Base-by-base conservation (phyloP, 495 filamentous ascomycete genomes). In the Amphirosellinia nigrospora region DNA sequence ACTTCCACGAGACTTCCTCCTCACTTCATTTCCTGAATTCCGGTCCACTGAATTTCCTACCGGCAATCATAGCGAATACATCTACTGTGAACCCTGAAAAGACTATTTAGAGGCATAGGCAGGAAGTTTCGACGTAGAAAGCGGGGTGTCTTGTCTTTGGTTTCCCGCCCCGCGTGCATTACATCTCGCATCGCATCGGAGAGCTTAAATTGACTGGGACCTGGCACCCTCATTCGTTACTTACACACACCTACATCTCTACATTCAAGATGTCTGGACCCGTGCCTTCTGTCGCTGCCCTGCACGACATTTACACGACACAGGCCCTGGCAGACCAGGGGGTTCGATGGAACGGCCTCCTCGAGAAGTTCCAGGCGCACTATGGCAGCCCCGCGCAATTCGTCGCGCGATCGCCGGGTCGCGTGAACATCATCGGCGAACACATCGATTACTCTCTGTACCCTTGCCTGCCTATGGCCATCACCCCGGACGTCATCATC, bases 381-480 rank as follows among this genome's bases (percentile, higher is more conserved):
- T 97, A 94, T 81, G 89, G 87, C 68, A 84, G 87, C 46, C 83
- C 80, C 15, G 89, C 94, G 3, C 87, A 93, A 52, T 98, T 97
- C 74, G 88, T 98, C 8, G 88, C 96, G 1, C 89, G 96, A 58
- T 96, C 94, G 68, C 96, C 96, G 0, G 96, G 96, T 61, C 87
- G 96, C 68, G 96, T 99, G 70, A 98, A 98, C 84, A 96, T 99
- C 78, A 98, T 99, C 74, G 96, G 96, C 77, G 96, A 99, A 85
- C 96, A 99, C 82, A 98, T 99, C 76, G 96, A 99, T 85, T 99
- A 99, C 81, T 96, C 93, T 23, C 89, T 98, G 43, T 99, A 98
- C 83, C 89, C 95, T 77, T 95, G 98, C 58, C 85, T 99, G 21
- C 96, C 96, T 62, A 98, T 97, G 88, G 96, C 94, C 65, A 92